These are phyloP conservation scores for Eimeria mitis DNA, from an alignment of 169 alveolate species.

Conservation along the genomic window DNA sequence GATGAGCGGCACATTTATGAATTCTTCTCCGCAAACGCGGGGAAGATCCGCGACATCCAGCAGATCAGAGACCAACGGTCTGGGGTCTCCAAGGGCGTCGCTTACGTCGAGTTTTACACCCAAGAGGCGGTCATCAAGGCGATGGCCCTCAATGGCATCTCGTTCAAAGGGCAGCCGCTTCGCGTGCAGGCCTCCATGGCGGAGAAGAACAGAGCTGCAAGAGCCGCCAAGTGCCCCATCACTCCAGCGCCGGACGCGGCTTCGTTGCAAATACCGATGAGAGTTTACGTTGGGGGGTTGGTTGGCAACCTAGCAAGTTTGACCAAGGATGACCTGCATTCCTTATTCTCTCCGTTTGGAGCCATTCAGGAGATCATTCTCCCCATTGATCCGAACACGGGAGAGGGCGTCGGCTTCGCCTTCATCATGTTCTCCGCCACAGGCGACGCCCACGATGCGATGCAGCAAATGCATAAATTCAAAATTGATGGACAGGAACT, in stretches of 20 bases:
- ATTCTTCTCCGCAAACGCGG: slow-evolving; percentile 96
- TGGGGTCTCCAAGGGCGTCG: slow-evolving; percentile 98
- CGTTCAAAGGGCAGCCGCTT: slow-evolving; percentile 94
- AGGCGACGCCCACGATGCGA: slow-evolving; percentile 98
- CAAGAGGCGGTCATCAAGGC: slow-evolving; percentile 98
- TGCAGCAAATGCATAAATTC: slow-evolving; percentile 97
- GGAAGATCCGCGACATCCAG: slow-evolving; percentile 98
- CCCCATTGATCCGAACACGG: slow-evolving; percentile 93
- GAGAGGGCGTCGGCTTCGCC: slow-evolving; percentile 96
- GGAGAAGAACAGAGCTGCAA: slow-evolving; percentile 99
- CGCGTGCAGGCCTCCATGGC: slow-evolving; percentile 98
- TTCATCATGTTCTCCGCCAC: slow-evolving; percentile 93
- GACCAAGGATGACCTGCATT: slow-evolving; percentile 93
- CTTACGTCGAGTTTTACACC: slow-evolving; percentile 98
- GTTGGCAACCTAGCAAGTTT: slow-evolving; percentile 93
- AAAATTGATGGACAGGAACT: slow-evolving; percentile 96
- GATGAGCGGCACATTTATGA: slow-evolving; percentile 98
- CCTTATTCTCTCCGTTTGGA: slow-evolving; percentile 97
- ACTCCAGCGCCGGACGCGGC: slow-evolving; percentile 86
- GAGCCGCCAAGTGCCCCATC: slow-evolving; percentile 94
- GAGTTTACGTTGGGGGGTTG: slow-evolving; percentile 96
- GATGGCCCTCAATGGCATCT: slow-evolving; percentile 95
- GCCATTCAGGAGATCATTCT: slow-evolving; percentile 95
- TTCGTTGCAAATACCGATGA: slow-evolving; percentile 94
- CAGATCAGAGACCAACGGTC: slow-evolving; percentile 97